Evolutionary conservation across 225 moss, liverwort and hornwort genomes (phyloP).

Genomic region (Marchantia polymorpha): DNA sequence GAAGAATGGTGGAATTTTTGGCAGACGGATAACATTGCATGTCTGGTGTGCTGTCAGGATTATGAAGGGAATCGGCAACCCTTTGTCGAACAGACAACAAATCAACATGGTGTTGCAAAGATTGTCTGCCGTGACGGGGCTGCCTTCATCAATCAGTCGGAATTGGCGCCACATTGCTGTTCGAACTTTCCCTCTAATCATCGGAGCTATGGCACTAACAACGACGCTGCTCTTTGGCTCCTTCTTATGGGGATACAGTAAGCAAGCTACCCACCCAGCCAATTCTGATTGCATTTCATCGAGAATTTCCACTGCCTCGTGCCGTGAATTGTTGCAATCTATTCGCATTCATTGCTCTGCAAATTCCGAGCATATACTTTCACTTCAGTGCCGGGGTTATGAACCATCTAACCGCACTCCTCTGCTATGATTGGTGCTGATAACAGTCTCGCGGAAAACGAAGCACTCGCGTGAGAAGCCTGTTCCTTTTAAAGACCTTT

Average conservation of each 20-base stretch:
- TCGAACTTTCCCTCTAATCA: conserved; percentile 17
- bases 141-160: not conserved
- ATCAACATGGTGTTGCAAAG: conserved; percentile 16
- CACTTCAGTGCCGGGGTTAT: too few species aligned
- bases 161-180: conserved; percentile 5
- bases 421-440: not conserved
- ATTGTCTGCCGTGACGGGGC: not conserved
- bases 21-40: not conserved
- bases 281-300: not conserved
- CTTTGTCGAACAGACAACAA: conserved; percentile 2
- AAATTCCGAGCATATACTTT: not conserved
- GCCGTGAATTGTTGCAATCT: not conserved
- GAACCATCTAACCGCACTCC: not conserved
- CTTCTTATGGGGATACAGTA: conserved; percentile 39
- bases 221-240: conserved; percentile 36
- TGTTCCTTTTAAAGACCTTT: conserved; percentile 29
- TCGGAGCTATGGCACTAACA: conserved; percentile 28
- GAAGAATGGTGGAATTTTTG: too few species aligned
- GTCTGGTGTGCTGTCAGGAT: conserved; percentile 1
- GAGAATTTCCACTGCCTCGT: not conserved
- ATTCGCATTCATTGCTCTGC: not conserved
- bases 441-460: conserved; percentile 31
- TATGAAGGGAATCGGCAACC: not conserved
- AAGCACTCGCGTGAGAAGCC: conserved; percentile 22
- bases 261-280: not conserved